A percentile compares a stretch with the other conserved stretches of the same genome.
phyloP scores from a whole-genome alignment of 2,329 filamentous ascomycete genomes.

The Trichoderma guizhouense region DNA sequence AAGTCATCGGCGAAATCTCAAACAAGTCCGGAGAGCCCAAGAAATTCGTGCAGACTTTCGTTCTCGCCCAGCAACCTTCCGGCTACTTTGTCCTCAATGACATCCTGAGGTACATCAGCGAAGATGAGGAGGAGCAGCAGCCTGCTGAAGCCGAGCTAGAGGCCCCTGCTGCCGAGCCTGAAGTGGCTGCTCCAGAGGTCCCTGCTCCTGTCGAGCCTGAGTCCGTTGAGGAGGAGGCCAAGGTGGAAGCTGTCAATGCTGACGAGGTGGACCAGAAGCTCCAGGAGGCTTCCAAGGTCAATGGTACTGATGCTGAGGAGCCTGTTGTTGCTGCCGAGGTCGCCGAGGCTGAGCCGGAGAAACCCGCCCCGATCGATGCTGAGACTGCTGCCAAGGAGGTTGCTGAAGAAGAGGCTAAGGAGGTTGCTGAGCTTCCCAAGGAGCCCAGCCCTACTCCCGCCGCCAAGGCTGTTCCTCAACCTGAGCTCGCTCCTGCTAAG shows the following conservation, averaged over 20 bases:
- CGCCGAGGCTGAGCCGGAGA: slow-evolving; percentile 37
- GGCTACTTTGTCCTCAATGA: slow-evolving; percentile 99
- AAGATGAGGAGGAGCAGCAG: slow-evolving; percentile 71
- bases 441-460: slow-evolving; percentile 56
- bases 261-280: slow-evolving; percentile 70
- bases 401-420: slow-evolving; percentile 50
- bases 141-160: slow-evolving; percentile 39
- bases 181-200: slow-evolving; percentile 26
- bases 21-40: slow-evolving; percentile 88
- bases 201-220: slow-evolving; percentile 34
- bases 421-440: slow-evolving; percentile 64
- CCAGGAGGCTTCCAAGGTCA: slow-evolving; percentile 55
- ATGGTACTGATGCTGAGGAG: slow-evolving; percentile 33
- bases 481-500: slow-evolving; percentile 49
- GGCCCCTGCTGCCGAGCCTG: slow-evolving; percentile 25
- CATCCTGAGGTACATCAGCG: slow-evolving; percentile 89
- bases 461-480: slow-evolving; percentile 43
- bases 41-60: slow-evolving; percentile 97
- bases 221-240: slow-evolving; percentile 31
- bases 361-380: slow-evolving; percentile 37
- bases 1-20: slow-evolving; percentile 96
- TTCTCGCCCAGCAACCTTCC: slow-evolving; percentile 91
- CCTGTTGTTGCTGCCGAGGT: slow-evolving; percentile 38
- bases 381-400: slow-evolving; percentile 52
- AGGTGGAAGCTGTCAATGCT: slow-evolving; percentile 47